A percentile compares a stretch with the other conserved stretches of the same genome.
Evolutionary conservation across 768 basidiomycete species (phyloP).

Genomic region (Lentinula aciculospora): DNA sequence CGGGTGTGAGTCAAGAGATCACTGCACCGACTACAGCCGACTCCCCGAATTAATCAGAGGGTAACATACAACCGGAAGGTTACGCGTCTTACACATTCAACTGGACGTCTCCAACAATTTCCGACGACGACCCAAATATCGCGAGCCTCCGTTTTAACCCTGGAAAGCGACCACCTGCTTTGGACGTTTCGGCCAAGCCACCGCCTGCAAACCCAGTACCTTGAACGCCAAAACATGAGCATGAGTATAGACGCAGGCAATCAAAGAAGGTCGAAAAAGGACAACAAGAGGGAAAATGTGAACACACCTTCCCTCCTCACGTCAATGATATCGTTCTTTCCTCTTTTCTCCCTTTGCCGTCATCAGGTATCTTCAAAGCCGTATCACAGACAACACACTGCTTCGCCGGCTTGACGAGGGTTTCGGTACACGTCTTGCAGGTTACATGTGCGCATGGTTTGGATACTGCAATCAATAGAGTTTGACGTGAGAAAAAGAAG

Average conservation of each 20-base stretch:
- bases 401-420: conserved; percentile 69
- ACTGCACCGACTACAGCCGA: too few species aligned
- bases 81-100: too few species aligned
- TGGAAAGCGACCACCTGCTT: conserved; percentile 82
- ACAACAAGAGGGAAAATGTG: background rate
- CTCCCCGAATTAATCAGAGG: too few species aligned
- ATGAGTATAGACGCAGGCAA: background rate
- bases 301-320: conserved; percentile 78
- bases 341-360: conserved; percentile 8
- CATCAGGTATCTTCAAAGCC: conserved; percentile 22
- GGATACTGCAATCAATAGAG: conserved; percentile 43
- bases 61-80: too few species aligned
- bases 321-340: conserved; percentile 72
- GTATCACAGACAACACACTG: conserved; percentile 88
- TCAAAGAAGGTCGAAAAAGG: background rate
- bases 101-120: too few species aligned
- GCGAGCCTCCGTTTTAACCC: conserved; percentile 36
- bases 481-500: too few species aligned
- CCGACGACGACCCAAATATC: too few species aligned
- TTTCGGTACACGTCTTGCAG: conserved; percentile 88
- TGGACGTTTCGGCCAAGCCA: conserved; percentile 87
- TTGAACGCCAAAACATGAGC: conserved; percentile 17
- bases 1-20: too few species aligned
- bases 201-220: conserved; percentile 94
- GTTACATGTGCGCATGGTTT: conserved; percentile 88